phyloP scores from a whole-genome alignment of 2,329 filamentous ascomycete genomes.

The Orbilia brochopaga region DNA sequence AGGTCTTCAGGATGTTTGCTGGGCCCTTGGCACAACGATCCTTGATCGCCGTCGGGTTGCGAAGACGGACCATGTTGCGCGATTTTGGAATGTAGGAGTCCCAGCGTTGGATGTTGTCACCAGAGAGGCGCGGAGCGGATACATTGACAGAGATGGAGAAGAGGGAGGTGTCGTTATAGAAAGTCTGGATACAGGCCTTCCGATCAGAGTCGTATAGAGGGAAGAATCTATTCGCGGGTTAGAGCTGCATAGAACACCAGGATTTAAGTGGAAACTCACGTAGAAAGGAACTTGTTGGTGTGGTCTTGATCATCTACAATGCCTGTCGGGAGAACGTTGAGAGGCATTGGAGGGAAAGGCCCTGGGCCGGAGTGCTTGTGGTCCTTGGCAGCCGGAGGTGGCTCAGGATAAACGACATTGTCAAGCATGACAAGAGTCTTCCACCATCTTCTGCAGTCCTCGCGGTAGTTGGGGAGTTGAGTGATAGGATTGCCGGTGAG shows the following conservation, averaged over 20 bases:
- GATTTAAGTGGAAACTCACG: conserved; percentile 42
- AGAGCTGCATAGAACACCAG: background rate
- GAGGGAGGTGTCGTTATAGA: conserved; percentile 76
- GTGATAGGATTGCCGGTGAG: conserved; percentile 76
- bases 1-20: conserved; percentile 70
- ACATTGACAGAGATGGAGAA: conserved; percentile 79
- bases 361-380: conserved; percentile 30
- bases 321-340: conserved; percentile 21
- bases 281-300: conserved; percentile 53
- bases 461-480: conserved; percentile 67
- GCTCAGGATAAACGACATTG: conserved; percentile 59
- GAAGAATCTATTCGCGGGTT: conserved; percentile 65
- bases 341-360: conserved; percentile 30
- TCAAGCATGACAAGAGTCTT: conserved; percentile 80
- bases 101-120: conserved; percentile 63
- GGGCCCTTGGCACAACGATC: conserved; percentile 71
- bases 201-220: conserved; percentile 75
- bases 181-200: conserved; percentile 66
- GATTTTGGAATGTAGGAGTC: conserved; percentile 76
- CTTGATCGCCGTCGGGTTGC: conserved; percentile 62
- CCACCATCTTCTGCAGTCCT: conserved; percentile 79
- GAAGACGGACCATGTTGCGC: conserved; percentile 68
- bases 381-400: conserved; percentile 26
- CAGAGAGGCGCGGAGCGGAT: conserved; percentile 62
- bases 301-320: conserved; percentile 52